Evolutionary conservation across 73 alveolate species (phyloP).

Genomic region (Urostyla sp.): DNA sequence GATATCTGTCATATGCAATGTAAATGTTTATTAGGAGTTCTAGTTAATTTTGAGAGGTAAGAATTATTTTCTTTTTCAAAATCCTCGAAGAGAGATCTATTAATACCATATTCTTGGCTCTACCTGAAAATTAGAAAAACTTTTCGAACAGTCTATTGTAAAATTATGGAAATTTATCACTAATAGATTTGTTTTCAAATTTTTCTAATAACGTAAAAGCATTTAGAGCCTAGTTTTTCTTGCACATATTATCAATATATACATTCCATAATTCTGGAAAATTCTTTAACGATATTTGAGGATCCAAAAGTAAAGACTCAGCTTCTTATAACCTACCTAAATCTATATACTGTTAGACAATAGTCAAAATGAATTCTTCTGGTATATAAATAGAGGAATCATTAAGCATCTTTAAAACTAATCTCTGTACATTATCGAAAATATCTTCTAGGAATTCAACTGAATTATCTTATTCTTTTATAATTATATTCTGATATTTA

Average conservation of each 20-base stretch:
- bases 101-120: background rate
- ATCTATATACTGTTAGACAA: background rate
- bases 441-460: background rate
- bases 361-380: background rate
- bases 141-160: background rate
- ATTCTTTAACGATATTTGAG: background rate
- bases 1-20: background rate
- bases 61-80: background rate
- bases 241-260: background rate
- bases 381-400: background rate
- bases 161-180: background rate
- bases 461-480: too few relatives aligned
- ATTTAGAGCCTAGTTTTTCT: background rate
- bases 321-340: background rate
- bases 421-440: too few relatives aligned
- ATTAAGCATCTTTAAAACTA: too few relatives aligned
- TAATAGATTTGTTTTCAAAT: background rate
- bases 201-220: background rate
- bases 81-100: background rate
- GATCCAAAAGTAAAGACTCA: background rate
- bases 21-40: background rate
- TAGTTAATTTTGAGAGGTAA: background rate
- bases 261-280: slow-evolving; percentile 3
- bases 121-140: background rate
- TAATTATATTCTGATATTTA: background rate